Evolutionary conservation across 805 yeast genomes (phyloP).

Genomic region (Ogataea neopini): DNA sequence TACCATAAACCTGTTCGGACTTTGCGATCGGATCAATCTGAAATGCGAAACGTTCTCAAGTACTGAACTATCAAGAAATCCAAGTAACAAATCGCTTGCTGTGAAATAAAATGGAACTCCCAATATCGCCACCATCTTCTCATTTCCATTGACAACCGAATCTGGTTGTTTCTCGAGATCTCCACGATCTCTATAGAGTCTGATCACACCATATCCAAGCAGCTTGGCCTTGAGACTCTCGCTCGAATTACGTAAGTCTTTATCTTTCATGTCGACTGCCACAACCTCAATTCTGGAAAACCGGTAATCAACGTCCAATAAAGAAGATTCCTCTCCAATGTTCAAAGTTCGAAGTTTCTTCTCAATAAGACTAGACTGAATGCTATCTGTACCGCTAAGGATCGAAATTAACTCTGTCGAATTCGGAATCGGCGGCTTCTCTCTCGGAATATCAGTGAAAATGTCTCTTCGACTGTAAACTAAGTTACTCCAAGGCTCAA

Average conservation of each 20-base stretch:
- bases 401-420: conserved; percentile 12
- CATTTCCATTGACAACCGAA: conserved; percentile 44
- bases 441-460: conserved; percentile 17
- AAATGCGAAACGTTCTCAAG: conserved; percentile 64
- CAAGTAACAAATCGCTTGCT: conserved; percentile 71
- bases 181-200: conserved; percentile 60
- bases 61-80: conserved; percentile 70
- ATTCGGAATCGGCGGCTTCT: conserved; percentile 3
- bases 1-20: conserved; percentile 71
- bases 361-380: conserved; percentile 12
- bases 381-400: conserved; percentile 9
- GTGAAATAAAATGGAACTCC: conserved; percentile 88
- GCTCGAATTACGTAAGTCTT: conserved; percentile 13
- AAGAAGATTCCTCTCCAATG: conserved; percentile 1
- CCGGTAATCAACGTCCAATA: conserved; percentile 34
- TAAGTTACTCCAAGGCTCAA: conserved; percentile 28
- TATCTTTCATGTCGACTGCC: conserved; percentile 31
- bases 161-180: conserved; percentile 21
- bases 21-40: conserved; percentile 65
- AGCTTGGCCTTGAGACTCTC: conserved; percentile 60
- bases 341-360: conserved; percentile 13
- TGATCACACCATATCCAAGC: conserved; percentile 73
- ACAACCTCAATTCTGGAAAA: conserved; percentile 36
- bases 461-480: conserved; percentile 23
- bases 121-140: conserved; percentile 72